Conservation (phyloP, 2,329 filamentous ascomycete species). For the Phyllosticta citrichinensis region DNA sequence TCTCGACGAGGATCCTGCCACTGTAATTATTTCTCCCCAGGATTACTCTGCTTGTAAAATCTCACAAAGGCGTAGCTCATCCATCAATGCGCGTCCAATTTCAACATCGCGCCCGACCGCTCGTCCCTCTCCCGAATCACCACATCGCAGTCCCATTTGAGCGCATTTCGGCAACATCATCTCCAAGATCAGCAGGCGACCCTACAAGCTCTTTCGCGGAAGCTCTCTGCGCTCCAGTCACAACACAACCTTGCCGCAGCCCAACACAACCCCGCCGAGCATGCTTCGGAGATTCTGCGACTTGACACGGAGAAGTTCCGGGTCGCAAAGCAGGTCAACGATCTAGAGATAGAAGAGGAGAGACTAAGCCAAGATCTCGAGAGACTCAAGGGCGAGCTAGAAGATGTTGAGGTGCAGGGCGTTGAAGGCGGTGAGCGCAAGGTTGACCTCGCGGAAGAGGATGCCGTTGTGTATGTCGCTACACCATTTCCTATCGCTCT, state of each 20-base stretch:
- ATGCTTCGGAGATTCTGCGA: conserved; percentile 74
- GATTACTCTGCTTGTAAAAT: conserved; percentile 11
- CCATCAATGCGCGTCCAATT: conserved; percentile 82
- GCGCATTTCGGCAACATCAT: conserved; percentile 63
- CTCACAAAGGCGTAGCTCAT: conserved; percentile 55
- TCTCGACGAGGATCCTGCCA: conserved; percentile 85
- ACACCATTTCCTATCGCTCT: background rate
- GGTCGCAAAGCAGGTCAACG: conserved; percentile 79
- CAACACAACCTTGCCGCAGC: conserved; percentile 69
- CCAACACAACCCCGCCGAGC: conserved; percentile 65
- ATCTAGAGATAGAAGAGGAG: conserved; percentile 91
- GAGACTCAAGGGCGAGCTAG: conserved; percentile 62
- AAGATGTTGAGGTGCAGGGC: conserved; percentile 78
- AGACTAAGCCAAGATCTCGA: conserved; percentile 70
- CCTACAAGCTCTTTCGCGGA: conserved; percentile 55
- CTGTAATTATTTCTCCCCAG: conserved; percentile 42
- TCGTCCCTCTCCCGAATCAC: conserved; percentile 71
- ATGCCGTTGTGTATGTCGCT: conserved; percentile 37
- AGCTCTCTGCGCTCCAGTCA: conserved; percentile 61
- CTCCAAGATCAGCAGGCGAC: conserved; percentile 15
- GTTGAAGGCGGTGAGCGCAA: conserved; percentile 60
- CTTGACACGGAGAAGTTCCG: conserved; percentile 93
- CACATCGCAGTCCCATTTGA: conserved; percentile 73
- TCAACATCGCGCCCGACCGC: conserved; percentile 88
- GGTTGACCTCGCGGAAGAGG: conserved; percentile 29